Percentiles rank a stretch among this genome's conserved stretches.
These are phyloP conservation scores for Hemisphaericaspora xylofermentans DNA, from an alignment of 1,139 yeast genomes.

Conservation along the genomic window DNA sequence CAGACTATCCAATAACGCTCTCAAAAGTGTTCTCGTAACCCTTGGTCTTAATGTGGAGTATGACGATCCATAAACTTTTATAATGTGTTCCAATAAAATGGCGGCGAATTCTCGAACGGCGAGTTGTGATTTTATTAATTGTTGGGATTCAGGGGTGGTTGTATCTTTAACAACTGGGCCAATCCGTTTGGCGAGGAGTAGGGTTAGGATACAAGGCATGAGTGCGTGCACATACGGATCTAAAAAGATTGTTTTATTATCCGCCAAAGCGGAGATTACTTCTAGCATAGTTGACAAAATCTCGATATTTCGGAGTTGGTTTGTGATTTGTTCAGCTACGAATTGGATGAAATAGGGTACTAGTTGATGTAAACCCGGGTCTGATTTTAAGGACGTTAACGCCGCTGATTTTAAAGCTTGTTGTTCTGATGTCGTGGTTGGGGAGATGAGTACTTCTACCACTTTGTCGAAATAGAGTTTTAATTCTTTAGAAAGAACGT, in stretches of 20 bases:
- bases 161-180: conserved; percentile 54
- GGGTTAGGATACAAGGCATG: conserved; percentile 91
- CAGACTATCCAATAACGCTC: conserved; percentile 79
- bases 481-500: conserved; percentile 89
- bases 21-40: conserved; percentile 85
- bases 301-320: conserved; percentile 73
- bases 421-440: conserved; percentile 54
- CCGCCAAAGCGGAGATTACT: conserved; percentile 79
- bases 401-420: conserved; percentile 75
- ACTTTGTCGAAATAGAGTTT: conserved; percentile 92
- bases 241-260: conserved; percentile 82
- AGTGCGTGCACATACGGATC: conserved; percentile 96
- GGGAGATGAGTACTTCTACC: conserved; percentile 70
- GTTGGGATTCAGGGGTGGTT: conserved; percentile 24
- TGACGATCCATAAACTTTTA: conserved; percentile 77
- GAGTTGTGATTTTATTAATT: conserved; percentile 42
- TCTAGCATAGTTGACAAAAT: conserved; percentile 86
- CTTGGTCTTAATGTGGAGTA: conserved; percentile 91
- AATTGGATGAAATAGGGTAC: conserved; percentile 96
- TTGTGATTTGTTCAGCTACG: conserved; percentile 92
- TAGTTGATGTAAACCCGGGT: conserved; percentile 94
- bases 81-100: conserved; percentile 72
- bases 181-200: conserved; percentile 84
- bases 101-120: conserved; percentile 89
- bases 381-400: conserved; percentile 76